phyloP scores from a whole-genome alignment of 495 filamentous ascomycete species.

The Penicillium cosmopolitanum region DNA sequence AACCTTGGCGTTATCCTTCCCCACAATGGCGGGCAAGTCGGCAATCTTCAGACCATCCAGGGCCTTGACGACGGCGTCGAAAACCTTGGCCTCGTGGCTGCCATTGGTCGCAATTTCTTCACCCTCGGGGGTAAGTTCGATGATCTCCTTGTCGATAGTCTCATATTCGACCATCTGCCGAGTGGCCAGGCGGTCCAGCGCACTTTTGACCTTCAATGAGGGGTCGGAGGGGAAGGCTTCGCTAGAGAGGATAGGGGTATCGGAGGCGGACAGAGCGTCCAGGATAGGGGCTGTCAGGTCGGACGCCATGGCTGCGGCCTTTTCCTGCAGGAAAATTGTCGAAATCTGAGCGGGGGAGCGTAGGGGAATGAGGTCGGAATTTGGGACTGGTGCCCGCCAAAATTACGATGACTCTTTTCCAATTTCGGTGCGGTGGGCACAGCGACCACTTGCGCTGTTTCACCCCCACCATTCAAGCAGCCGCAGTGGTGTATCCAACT shows the following conservation, averaged over 20 bases:
- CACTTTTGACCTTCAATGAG: constrained; percentile 77
- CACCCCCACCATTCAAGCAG: constrained; percentile 26
- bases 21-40: constrained; percentile 77
- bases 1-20: constrained; percentile 81
- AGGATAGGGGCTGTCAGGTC: constrained; percentile 70
- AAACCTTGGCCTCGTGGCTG: constrained; percentile 94
- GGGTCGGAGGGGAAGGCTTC: constrained; percentile 76
- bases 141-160: constrained; percentile 75
- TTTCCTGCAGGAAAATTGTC: constrained; percentile 29
- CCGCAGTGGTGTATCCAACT: no score
- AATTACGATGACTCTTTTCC: constrained; percentile 35
- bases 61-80: constrained; percentile 77
- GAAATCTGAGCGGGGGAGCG: constrained; percentile 13
- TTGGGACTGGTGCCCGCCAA: constrained; percentile 24
- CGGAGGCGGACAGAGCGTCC: constrained; percentile 63
- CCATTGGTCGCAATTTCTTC: constrained; percentile 79
- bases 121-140: constrained; percentile 78
- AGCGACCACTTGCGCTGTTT: constrained; percentile 28
- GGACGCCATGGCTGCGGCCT: constrained; percentile 53
- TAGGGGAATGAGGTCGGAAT: constrained; percentile 2
- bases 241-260: constrained; percentile 69
- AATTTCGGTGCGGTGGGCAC: constrained; percentile 27
- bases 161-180: constrained; percentile 87
- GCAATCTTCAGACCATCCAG: constrained; percentile 78
- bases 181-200: constrained; percentile 80